A percentile compares a stretch with the other conserved stretches of the same genome.
phyloP scores from a whole-genome alignment of 306 rosid species.

The Gastrolobium bilobum region DNA sequence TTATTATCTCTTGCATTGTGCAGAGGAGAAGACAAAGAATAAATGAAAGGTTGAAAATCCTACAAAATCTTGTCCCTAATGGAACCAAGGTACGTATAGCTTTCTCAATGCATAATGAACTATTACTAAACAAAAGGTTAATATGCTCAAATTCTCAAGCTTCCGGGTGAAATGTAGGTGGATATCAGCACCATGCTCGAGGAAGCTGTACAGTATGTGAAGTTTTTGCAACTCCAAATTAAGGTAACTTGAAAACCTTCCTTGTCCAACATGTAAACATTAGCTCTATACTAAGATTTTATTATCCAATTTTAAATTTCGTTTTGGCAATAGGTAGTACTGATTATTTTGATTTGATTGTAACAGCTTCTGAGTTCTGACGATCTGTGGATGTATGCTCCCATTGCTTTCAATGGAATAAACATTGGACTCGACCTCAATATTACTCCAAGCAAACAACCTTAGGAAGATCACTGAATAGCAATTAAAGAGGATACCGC shows the following conservation, averaged over 20 bases:
- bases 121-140: background rate
- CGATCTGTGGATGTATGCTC: slow-evolving; percentile 93
- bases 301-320: background rate
- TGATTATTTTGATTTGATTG: slow-evolving; percentile 27
- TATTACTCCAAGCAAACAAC: slow-evolving; percentile 44
- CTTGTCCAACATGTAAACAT: background rate
- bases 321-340: background rate
- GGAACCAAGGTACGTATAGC: slow-evolving; percentile 75
- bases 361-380: slow-evolving; percentile 84
- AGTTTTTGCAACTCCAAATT: slow-evolving; percentile 82
- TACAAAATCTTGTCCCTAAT: slow-evolving; percentile 80
- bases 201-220: slow-evolving; percentile 89
- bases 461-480: slow-evolving; percentile 1
- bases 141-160: background rate
- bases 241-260: slow-evolving; percentile 58
- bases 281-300: background rate
- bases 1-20: slow-evolving; percentile 19
- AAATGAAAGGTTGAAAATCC: slow-evolving; percentile 76
- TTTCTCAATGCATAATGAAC: background rate
- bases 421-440: slow-evolving; percentile 66
- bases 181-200: slow-evolving; percentile 92
- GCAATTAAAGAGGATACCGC: background rate
- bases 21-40: slow-evolving; percentile 90
- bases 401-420: slow-evolving; percentile 79
- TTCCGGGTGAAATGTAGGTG: slow-evolving; percentile 57